Evolutionary conservation across 2,329 filamentous ascomycete genomes (phyloP), one percentile per base, ranked within the genome.

Genomic region (Fusarium guadeloupense): DNA sequence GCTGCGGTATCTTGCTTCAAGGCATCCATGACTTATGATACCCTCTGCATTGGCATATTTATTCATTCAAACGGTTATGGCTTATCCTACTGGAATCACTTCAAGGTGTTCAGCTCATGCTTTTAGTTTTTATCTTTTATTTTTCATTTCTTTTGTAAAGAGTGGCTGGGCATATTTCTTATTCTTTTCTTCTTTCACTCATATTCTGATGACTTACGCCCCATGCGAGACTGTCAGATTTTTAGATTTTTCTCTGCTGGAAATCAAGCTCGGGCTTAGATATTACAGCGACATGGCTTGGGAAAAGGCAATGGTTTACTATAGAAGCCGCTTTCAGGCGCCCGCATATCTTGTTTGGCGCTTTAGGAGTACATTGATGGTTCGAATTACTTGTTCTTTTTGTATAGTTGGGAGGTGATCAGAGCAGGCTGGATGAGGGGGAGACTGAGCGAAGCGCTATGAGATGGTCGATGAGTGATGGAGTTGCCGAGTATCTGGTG

Each of bases 21-120:
- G 57, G 66, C 62, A 66, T 57, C 52, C 42, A 66, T 25, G 51
- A 52, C 51, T 47, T 38, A 54, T 37, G 64, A 69, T 69, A 68
- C 47, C 58, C 52, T 48, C 34, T 59, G 50, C 54, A 51, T 51
- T 44, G 20, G 19, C 53, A 37, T 46, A 25, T 49, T 44, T 16
- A 21, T 42, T 34, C 25, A 9, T 39, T 19, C 20, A 59, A 49
- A 31, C 38, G 12, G 21, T 38, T 25, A 34, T 31, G 14, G 37
- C 34, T 44, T 30, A 37, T 43, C 25, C 34, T 10, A 30, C 35
- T 25, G 48, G 50, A 41, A 45, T 55, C 64, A 59, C 66, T 68
- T 50, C 19, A 33, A 66, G 64, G 66, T 68, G 66, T 64, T 67
- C 2, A 14, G 50, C 50, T 47, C 31, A 39, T 12, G 28, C 23